phyloP scores from a whole-genome alignment of 1,284 basidiomycete species.

The Peniophora sp. region DNA sequence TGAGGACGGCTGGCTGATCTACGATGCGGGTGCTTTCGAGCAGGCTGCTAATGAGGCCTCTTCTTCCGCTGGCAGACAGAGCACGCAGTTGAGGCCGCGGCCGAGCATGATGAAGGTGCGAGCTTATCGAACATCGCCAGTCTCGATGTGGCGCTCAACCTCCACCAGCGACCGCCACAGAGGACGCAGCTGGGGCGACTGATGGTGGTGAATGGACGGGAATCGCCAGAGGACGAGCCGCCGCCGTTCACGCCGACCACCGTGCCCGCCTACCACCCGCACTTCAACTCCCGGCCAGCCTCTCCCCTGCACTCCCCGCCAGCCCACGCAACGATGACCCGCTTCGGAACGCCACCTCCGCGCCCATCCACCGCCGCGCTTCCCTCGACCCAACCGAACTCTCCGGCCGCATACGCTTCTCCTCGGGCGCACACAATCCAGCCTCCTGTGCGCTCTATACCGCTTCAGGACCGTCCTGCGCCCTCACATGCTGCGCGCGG shows the following conservation, averaged over 20 bases:
- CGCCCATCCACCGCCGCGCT: no score
- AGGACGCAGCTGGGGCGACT: neutral
- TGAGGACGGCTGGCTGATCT: constrained; percentile 41
- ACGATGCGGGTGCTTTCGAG: constrained; percentile 39
- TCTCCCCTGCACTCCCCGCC: constrained; percentile 21
- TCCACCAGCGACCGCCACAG: neutral
- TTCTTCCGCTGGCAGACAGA: constrained; percentile 2
- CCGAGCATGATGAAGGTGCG: constrained; percentile 7
- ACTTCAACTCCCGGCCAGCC: constrained; percentile 19
- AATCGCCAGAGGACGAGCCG: constrained; percentile 20
- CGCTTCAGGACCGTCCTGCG: neutral
- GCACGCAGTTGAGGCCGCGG: neutral
- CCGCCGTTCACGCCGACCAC: constrained; percentile 35
- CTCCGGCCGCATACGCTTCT: constrained; percentile 4
- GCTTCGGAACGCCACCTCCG: no score
- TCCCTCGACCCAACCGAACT: neutral
- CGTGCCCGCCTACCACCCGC: constrained; percentile 15
- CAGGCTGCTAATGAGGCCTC: constrained; percentile 12
- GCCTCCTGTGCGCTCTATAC: neutral
- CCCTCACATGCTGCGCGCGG: no score
- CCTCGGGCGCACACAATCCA: constrained; percentile 3
- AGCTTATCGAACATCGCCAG: neutral
- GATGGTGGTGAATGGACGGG: constrained; percentile 4
- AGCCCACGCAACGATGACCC: no score
- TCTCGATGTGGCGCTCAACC: no score